Evolutionary conservation across 495 filamentous ascomycete genomes (phyloP), one percentile per base, ranked within the genome.

Genomic region (Daldinia vernicosa): DNA sequence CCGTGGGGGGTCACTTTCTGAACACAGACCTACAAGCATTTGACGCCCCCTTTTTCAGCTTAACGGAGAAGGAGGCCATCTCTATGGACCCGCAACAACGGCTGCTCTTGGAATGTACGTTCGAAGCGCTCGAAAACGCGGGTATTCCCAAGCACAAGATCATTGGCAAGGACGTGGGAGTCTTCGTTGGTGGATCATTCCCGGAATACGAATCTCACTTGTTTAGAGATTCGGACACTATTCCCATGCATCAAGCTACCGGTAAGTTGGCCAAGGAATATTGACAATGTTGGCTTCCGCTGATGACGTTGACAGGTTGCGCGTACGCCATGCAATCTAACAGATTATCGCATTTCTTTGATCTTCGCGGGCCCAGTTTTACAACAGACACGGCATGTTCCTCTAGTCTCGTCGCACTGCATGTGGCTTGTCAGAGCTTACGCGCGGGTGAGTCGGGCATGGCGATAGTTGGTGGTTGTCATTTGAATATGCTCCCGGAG

Each of bases 341-440:
- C 71, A 88, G 93, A n/a, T 84, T 88, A 58, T 84, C 87, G 0
- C 83, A 88, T 55, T 87, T 85, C 69, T 88, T 87, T 66, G 84
- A 88, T 70, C 81, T 87, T 71, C 80, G 84, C 52, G 86, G 88
- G 3, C 82, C 84, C 0, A 83, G 90, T 62, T 91, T 92, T 75
- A 94, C 90, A 28, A 86, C 94, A 22, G 94, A 97, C 75, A 97
- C 94, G 2, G 93, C 93, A 27, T 97, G 94, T 76, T 96, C 93
- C 2, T 93, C 91, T 14, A 93, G 91, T 63, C 74, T 88, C 67
- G 81, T 85, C 39, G 84, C 84, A n/a, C 71, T 87, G 32, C 85
- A 96, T 71, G 80, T 93, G 43, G 93, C 93, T 53, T 95, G 93
- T 75, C 94, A 92, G 70, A 89, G 90, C 1, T 82, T 97, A 19